Evolutionary conservation across 2,329 filamentous ascomycete genomes (phyloP), one percentile per base, ranked within the genome.

Genomic region (Fusarium nodosum): DNA sequence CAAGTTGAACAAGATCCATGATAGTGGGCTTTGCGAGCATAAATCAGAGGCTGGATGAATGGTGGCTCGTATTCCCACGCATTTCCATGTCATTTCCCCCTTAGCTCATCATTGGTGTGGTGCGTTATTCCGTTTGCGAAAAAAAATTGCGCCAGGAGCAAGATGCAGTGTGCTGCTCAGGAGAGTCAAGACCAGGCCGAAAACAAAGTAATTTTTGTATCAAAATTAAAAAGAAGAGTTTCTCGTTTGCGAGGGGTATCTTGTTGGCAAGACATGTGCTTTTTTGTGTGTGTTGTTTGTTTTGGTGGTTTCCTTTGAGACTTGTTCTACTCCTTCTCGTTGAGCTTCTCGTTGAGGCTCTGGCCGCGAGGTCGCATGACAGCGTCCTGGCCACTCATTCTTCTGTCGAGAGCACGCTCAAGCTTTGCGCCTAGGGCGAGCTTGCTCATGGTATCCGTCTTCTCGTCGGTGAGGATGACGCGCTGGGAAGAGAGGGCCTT

Each of bases 341-440:
- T 63, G 42, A 73, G 71, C 74, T 81, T 82, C 69, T 82, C 80
- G 65, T 72, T 74, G 30, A 77, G 71, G 52, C 75, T 81, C 73
- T 81, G 78, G 53, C 77, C 75, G 33, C 83, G 80, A 24, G 84
- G 87, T 69, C 91, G 89, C 86, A 96, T 94, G 79, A 93, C 90
- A 71, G 94, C 94, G 75, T 97, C 94, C 80, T 97, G 94, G 72
- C 92, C 83, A 30, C 88, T 91, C 94, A 97, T 96, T 76, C 94
- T 88, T 71, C 94, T 87, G 72, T 91, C 91, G 57, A 97, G 88
- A 24, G 94, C 94, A 64, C 94, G 90, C 79, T 97, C 94, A 41
- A 97, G 88, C 83, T 97, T 97, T 64, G 94, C 94, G 48, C 94
- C 92, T 54, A 97, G 87, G 38, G 94, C 94, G 61, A 97, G 87